Conservation (phyloP, 768 basidiomycete genomes). For the Roridomyces roridus region DNA sequence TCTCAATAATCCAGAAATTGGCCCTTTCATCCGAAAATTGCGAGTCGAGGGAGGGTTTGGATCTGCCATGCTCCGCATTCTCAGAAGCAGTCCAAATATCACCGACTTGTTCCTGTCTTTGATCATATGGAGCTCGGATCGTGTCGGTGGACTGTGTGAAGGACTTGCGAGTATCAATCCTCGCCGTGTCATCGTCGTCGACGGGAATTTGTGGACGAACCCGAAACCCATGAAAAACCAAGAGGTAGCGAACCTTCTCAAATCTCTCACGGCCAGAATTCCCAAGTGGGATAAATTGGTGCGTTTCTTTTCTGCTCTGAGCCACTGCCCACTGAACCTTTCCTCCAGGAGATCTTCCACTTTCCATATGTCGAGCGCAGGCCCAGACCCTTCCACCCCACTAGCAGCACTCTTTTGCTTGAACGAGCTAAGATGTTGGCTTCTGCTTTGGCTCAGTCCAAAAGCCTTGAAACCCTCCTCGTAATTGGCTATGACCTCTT, state of each 20-base stretch:
- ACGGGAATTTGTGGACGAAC: neutral
- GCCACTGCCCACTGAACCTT: neutral
- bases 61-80: conserved; percentile 8
- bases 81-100: conserved; percentile 10
- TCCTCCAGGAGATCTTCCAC: neutral
- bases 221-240: neutral
- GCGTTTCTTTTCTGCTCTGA: neutral
- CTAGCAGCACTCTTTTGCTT: too few relatives aligned
- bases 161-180: conserved; percentile 7
- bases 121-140: conserved; percentile 4
- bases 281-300: conserved; percentile 10
- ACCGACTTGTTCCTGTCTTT: conserved; percentile 5
- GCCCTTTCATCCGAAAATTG: conserved; percentile 30
- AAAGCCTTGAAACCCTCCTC: neutral
- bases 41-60: conserved; percentile 32
- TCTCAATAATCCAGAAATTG: conserved; percentile 21
- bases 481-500: neutral
- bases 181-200: conserved; percentile 5
- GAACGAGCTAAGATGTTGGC: neutral
- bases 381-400: neutral
- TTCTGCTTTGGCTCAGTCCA: neutral
- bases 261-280: neutral
- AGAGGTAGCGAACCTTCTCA: neutral
- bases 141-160: conserved; percentile 3
- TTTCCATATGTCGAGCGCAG: neutral